Percentiles rank a stretch among this genome's conserved stretches.
These are phyloP conservation scores for Gryganskiella cystojenkinii DNA, from an alignment of 192 early-diverging fungal genomes.

Conservation along the genomic window DNA sequence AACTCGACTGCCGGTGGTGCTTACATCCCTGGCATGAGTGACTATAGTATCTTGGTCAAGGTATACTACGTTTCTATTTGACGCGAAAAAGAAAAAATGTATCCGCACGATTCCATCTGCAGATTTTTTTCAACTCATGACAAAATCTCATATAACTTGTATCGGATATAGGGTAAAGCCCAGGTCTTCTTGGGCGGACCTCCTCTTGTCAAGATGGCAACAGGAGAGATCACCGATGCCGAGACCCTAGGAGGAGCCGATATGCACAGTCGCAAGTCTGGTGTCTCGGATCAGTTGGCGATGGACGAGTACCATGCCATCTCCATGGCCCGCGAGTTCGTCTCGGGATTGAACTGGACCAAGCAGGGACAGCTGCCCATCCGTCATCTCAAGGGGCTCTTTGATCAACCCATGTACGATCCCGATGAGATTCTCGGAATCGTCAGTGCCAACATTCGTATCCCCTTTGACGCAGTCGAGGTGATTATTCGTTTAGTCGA, in stretches of 20 bases:
- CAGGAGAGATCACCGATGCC: constrained; percentile 71
- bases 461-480: constrained; percentile 72
- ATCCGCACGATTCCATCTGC: not conserved
- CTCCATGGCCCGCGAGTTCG: constrained; percentile 71
- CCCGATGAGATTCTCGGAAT: constrained; percentile 72
- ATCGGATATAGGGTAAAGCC: constrained; percentile 59
- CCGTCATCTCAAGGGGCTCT: constrained; percentile 55
- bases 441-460: constrained; percentile 71
- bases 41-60: constrained; percentile 76
- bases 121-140: not conserved
- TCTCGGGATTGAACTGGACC: constrained; percentile 66
- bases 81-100: not conserved
- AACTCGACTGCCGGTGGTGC: constrained; percentile 76
- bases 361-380: constrained; percentile 60
- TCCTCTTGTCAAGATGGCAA: constrained; percentile 76
- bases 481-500: constrained; percentile 75
- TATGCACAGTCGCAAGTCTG: constrained; percentile 75
- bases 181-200: constrained; percentile 77
- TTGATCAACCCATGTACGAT: constrained; percentile 69
- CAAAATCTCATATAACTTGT: not conserved
- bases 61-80: constrained; percentile 14
- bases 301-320: constrained; percentile 71
- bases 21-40: constrained; percentile 72
- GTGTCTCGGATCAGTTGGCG: constrained; percentile 71
- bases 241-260: constrained; percentile 75